Percentiles rank a stretch among this genome's conserved stretches.
Conservation (phyloP, 345 rosid genomes). For the Conringia planisiliqua region DNA sequence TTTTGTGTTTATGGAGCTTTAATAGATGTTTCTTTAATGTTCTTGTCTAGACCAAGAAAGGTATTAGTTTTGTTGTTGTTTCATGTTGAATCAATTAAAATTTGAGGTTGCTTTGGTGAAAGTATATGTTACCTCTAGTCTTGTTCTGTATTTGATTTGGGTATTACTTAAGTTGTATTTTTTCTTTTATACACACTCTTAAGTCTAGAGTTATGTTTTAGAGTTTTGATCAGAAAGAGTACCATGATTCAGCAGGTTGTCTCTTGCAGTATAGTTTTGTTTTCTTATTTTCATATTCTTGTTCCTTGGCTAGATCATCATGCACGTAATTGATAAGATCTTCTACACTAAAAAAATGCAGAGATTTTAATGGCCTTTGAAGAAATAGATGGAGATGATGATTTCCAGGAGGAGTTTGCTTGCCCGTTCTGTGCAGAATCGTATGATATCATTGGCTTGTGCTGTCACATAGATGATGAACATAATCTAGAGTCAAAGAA, state of each 20-base stretch:
- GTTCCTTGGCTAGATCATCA: not conserved
- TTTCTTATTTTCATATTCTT: no score
- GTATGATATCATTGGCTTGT: constrained; percentile 85
- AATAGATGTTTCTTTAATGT: not conserved
- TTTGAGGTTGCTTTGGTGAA: not conserved
- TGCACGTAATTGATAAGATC: not conserved
- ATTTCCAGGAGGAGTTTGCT: constrained; percentile 89
- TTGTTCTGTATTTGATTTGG: constrained; percentile 7
- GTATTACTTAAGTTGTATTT: not conserved
- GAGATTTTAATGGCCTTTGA: constrained; percentile 84
- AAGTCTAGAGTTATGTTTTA: not conserved
- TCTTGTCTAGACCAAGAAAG: not conserved
- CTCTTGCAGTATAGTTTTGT: no score
- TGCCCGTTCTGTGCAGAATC: constrained; percentile 95
- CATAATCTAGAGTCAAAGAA: constrained; percentile 84
- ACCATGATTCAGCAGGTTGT: not conserved
- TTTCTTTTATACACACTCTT: not conserved
- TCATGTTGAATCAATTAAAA: not conserved
- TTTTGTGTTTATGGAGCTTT: constrained; percentile 7
- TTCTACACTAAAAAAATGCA: constrained; percentile 29
- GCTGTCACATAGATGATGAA: constrained; percentile 92
- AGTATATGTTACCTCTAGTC: not conserved
- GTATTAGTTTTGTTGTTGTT: not conserved
- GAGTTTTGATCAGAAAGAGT: not conserved
- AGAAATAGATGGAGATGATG: constrained; percentile 88